Conservation (phyloP, 441 rosid genomes). For the Eugenia klotzschiana region DNA sequence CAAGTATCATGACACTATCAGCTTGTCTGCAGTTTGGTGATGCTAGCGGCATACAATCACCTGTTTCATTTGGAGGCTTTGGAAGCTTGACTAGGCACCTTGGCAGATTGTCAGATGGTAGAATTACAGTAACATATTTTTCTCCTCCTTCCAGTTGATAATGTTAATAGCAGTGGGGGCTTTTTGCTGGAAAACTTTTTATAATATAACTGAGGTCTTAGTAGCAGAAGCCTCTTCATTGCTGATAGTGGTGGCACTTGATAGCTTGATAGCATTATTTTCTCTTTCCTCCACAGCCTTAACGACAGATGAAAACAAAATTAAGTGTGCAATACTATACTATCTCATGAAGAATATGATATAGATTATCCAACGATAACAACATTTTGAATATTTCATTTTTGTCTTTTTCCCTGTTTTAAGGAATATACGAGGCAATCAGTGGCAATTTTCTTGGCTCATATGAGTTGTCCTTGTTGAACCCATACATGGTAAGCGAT, state of each 20-base stretch:
- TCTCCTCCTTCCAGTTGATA: neutral
- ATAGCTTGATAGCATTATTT: neutral
- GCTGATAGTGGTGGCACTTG: neutral
- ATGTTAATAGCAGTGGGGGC: neutral
- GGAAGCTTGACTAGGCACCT: slow-evolving; percentile 97
- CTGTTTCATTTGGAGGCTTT: slow-evolving; percentile 98
- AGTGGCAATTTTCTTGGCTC: slow-evolving; percentile 61
- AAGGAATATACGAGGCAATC: slow-evolving; percentile 77
- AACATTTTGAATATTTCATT: neutral
- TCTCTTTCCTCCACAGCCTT: neutral
- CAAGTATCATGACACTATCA: slow-evolving; percentile 3
- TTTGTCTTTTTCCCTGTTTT: neutral
- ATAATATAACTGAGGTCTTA: neutral
- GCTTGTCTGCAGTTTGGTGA: slow-evolving; percentile 69
- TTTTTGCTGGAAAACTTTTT: neutral
- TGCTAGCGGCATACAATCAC: slow-evolving; percentile 96
- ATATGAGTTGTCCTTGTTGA: slow-evolving; percentile 65
- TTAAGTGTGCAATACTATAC: neutral
- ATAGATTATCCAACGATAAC: neutral
- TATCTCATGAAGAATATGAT: neutral
- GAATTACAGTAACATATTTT: neutral
- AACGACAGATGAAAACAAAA: neutral
- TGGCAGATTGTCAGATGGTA: slow-evolving; percentile 75
- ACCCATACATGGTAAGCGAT: slow-evolving; percentile 78
- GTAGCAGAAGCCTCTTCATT: neutral